Evolutionary conservation across 495 filamentous ascomycete species (phyloP).

Genomic region (Neurospora tetraspora): DNA sequence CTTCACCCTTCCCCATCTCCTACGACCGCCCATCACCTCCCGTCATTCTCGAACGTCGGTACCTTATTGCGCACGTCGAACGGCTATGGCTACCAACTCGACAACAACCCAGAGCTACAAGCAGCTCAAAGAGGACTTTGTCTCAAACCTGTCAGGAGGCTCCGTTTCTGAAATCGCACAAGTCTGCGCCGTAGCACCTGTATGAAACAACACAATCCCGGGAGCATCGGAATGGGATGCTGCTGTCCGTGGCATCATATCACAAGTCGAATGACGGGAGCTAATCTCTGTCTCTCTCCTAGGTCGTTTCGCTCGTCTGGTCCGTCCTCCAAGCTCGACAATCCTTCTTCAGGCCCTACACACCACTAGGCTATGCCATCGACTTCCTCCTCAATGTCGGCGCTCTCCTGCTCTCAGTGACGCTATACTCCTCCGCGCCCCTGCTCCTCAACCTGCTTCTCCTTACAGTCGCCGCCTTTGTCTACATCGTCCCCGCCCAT

Average conservation of each 20-base stretch:
- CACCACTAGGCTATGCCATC: constrained; percentile 51
- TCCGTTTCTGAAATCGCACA: constrained; percentile 75
- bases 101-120: constrained; percentile 55
- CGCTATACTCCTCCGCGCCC: constrained; percentile 70
- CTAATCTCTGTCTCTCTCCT: not conserved
- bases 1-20: not conserved
- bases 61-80: not conserved
- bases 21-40: not conserved
- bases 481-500: constrained; percentile 43
- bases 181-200: constrained; percentile 74
- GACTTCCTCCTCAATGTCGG: constrained; percentile 85
- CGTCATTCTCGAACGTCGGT: not conserved
- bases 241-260: not conserved
- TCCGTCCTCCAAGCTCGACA: constrained; percentile 81
- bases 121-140: constrained; percentile 84
- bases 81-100: constrained; percentile 24
- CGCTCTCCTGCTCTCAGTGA: constrained; percentile 72
- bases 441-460: constrained; percentile 68
- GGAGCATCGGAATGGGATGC: not conserved
- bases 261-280: not conserved
- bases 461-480: constrained; percentile 53
- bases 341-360: constrained; percentile 72
- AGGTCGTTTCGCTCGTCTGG: constrained; percentile 81
- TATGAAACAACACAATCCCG: constrained; percentile 35
- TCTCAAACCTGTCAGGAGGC: constrained; percentile 85